Percentiles rank a stretch among this genome's conserved stretches.
Conservation (phyloP, 495 filamentous ascomycete genomes). For the Penicillium flavigenum region DNA sequence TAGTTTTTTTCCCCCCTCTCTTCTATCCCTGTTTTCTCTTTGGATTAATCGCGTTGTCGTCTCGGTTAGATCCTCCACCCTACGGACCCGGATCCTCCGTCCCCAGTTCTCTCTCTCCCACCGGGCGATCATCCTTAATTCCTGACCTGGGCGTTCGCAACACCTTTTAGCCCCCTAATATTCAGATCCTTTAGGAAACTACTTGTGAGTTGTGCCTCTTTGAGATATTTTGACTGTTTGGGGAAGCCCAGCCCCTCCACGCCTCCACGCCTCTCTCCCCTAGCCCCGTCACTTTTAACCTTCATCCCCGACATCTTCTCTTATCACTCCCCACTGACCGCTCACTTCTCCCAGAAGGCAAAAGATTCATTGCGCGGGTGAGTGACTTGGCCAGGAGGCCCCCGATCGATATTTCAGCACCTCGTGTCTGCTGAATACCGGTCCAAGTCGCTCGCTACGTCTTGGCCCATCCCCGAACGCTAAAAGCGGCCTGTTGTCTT, state of each 20-base stretch:
- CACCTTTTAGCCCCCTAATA: conserved; percentile 22
- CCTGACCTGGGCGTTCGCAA: conserved; percentile 35
- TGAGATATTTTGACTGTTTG: conserved; percentile 5
- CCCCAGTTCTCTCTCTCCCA: conserved; percentile 36
- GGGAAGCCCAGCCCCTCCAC: conserved; percentile 40
- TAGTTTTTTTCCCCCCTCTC: not conserved
- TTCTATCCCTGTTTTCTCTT: not conserved
- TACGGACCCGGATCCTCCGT: conserved; percentile 36
- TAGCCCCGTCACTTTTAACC: conserved; percentile 18
- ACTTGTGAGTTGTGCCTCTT: conserved; percentile 18
- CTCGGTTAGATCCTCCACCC: conserved; percentile 36
- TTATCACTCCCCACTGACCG: conserved; percentile 21
- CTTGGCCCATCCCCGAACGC: conserved; percentile 44
- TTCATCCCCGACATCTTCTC: conserved; percentile 19
- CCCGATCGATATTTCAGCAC: conserved; percentile 37
- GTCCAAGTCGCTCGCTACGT: conserved; percentile 32
- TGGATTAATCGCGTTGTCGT: conserved; percentile 13
- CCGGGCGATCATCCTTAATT: conserved; percentile 34
- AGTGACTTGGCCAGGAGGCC: conserved; percentile 27
- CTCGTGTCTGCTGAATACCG: conserved; percentile 29
- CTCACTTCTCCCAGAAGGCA: conserved; percentile 17
- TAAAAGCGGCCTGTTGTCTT: conserved; percentile 44
- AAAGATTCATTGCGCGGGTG: conserved; percentile 31
- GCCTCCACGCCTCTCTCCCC: conserved; percentile 34
- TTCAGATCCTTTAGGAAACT: conserved; percentile 1